Evolutionary conservation across 139 green algal species (phyloP), one percentile per base, ranked within the genome.

Genomic region (Haematococcus sp.): DNA sequence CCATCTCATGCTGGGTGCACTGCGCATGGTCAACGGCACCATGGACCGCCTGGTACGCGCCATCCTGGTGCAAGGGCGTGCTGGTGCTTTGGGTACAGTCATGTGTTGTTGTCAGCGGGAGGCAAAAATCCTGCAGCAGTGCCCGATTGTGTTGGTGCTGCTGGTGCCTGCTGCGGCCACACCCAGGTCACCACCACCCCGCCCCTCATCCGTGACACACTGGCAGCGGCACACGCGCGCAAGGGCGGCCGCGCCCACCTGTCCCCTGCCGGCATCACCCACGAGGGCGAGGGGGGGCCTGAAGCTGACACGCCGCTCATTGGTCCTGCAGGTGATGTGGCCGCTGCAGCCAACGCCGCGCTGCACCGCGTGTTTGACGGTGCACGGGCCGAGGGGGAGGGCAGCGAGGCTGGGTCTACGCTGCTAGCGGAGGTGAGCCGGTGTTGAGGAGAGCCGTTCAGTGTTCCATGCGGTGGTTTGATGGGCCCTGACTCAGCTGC

Each of bases 291-390:
- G 40, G 40, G 40, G 40, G 40, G 11, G 40, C 7, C 7, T 49
- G 40, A 49, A 11, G 40, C 7, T 11, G 40, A 7, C 40, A 11
- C 40, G 7, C 40, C 40, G 7, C 40, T 49, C 7, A 49, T 49
- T 49, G 40, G 40, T 4, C 58, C 58, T 65, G 23, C 58, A 34
- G 58, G 58, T 30, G 73, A 78, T 58, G 19, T 78, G 28, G 73
- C 71, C 32, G 63, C 64, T 40, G 51, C 66, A 58, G 73, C 71
- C 34, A 73, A 78, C 27, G 51, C 52, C 1, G 74, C 74, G 2
- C 74, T 79, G 51, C 74, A 79, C 40, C 64, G 64, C 23, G 74
- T 68, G 7, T 79, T 74, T 19, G 64, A 79, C 74, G 52, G 71
- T 22, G 60, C 71, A 71, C 35, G 66, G 71, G 35, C 55, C 63